Percentiles rank a stretch among this genome's conserved stretches.
Evolutionary conservation across 371 early-diverging fungal species (phyloP).

Genomic region (Rhizopus delemar): DNA sequence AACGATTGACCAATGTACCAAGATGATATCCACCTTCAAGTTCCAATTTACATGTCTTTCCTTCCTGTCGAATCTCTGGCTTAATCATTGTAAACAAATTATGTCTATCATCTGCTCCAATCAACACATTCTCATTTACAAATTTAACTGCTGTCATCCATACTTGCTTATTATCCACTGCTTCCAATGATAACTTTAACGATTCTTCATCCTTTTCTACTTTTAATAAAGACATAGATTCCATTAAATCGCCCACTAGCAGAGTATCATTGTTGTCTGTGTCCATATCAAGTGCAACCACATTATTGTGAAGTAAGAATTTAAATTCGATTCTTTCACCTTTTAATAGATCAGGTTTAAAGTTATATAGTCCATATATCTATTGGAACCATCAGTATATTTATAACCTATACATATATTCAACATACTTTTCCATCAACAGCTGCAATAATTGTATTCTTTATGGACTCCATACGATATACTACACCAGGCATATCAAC

Average conservation of each 20-base stretch:
- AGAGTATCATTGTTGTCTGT: conserved; percentile 64
- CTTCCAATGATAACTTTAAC: conserved; percentile 54
- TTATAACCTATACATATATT: background rate
- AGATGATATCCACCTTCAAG: conserved; percentile 74
- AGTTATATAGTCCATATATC: conserved; percentile 39
- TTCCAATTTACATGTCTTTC: conserved; percentile 47
- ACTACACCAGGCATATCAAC: conserved; percentile 49
- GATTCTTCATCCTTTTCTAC: conserved; percentile 34
- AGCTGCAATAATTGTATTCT: conserved; percentile 49
- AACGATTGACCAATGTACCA: conserved; percentile 80
- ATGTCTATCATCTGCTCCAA: conserved; percentile 62
- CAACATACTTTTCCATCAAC: conserved; percentile 59
- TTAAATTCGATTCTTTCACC: conserved; percentile 30
- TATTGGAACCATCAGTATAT: conserved; percentile 11
- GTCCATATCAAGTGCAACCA: conserved; percentile 60
- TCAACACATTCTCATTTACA: conserved; percentile 60
- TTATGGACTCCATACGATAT: conserved; percentile 45
- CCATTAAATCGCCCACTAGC: conserved; percentile 87
- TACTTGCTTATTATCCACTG: conserved; percentile 61
- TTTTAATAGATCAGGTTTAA: conserved; percentile 26
- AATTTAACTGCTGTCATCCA: conserved; percentile 75
- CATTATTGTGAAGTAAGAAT: conserved; percentile 56
- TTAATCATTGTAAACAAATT: conserved; percentile 63
- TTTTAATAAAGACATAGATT: conserved; percentile 68
- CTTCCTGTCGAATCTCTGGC: conserved; percentile 36